A percentile compares a stretch with the other conserved stretches of the same genome.
Evolutionary conservation across 78 protist species (phyloP).

Genomic region (Chrysochromulina parva): DNA sequence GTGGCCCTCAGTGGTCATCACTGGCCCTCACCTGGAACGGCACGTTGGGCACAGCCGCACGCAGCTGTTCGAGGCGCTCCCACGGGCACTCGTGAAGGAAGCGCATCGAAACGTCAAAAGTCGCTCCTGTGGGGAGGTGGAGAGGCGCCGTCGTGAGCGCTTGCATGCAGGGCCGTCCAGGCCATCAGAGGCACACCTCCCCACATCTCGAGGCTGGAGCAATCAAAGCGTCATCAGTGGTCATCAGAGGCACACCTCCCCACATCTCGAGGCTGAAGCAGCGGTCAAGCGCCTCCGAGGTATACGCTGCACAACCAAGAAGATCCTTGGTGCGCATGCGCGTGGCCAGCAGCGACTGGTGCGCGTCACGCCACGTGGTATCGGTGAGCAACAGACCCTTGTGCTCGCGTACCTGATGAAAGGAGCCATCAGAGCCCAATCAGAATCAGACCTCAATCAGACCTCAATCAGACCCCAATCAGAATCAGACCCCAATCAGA

Average conservation of each 20-base stretch:
- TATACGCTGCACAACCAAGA: not conserved
- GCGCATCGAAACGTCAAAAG: constrained; percentile 86
- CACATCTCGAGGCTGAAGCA: constrained; percentile 66
- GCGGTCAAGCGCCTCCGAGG: too few relatives aligned
- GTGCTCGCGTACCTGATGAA: constrained; percentile 18
- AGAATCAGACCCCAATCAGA: too few relatives aligned
- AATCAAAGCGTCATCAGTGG: too few relatives aligned
- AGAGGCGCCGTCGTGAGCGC: too few relatives aligned
- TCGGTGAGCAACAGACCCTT: constrained; percentile 64
- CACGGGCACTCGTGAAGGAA: constrained; percentile 84
- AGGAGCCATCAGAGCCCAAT: too few relatives aligned
- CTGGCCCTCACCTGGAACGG: constrained; percentile 9
- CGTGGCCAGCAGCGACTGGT: constrained; percentile 82
- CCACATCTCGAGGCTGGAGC: too few relatives aligned
- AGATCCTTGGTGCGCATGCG: constrained; percentile 79
- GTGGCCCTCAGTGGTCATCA: too few relatives aligned
- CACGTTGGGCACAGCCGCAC: constrained; percentile 55
- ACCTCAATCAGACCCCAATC: too few relatives aligned
- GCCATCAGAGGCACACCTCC: too few relatives aligned
- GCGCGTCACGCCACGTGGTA: constrained; percentile 91
- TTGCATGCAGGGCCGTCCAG: too few relatives aligned
- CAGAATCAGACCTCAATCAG: too few relatives aligned
- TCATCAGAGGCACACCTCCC: constrained; percentile 80
- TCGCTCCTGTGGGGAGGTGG: not conserved
- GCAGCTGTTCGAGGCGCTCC: constrained; percentile 71